Base-by-base conservation (phyloP, 1,284 basidiomycete species). In the Apiotrichum gamsii region DNA sequence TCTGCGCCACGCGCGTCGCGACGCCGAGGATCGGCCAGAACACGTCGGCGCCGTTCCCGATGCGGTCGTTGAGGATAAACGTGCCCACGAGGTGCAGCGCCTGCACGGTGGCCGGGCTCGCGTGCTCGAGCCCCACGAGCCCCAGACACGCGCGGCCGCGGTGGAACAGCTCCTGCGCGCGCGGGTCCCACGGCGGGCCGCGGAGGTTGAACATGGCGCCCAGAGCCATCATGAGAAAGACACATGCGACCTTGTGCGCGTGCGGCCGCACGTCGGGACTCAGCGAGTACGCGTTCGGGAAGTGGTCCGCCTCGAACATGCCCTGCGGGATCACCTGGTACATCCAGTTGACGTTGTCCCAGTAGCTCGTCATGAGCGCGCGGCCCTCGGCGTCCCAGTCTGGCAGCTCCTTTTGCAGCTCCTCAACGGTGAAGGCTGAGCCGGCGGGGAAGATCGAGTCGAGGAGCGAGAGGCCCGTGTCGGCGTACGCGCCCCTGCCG, bases 301-400 rank as follows among this genome's bases (percentile, higher is more conserved):
- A 52, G 47, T 67, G 62, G 44, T 71, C 67, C 15, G 45, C 51
- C 32, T 71, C 68, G 41, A 73, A 69, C 50, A 66, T 65, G 3
- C 52, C 32, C 24, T 60, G 50, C n/a, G 62, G 63, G 18, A 70
- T 54, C n/a, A 57, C 52, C 47, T 67, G 65, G 47, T 67, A 55
- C 69, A 71, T 70, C 70, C 70, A 72, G 46, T 66, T 67, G 20
- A 72, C 70, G 47, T 73, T 68, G 38, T 70, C 67, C 66, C 67
- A 72, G 43, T 71, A 73, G 24, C 56, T 63, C 52, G 60, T 54
- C 18, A 62, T 54, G 38, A 68, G 41, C 6, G 36, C 39, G 36
- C 53, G 51, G 5, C 64, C 69, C 45, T 69, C 64, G 3, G 30
- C 65, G 40, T 69, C 65, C 61, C 69, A 72, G 29, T 64, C 60